phyloP scores from a whole-genome alignment of 2,329 filamentous ascomycete genomes.

The Xylariaceae sp. region DNA sequence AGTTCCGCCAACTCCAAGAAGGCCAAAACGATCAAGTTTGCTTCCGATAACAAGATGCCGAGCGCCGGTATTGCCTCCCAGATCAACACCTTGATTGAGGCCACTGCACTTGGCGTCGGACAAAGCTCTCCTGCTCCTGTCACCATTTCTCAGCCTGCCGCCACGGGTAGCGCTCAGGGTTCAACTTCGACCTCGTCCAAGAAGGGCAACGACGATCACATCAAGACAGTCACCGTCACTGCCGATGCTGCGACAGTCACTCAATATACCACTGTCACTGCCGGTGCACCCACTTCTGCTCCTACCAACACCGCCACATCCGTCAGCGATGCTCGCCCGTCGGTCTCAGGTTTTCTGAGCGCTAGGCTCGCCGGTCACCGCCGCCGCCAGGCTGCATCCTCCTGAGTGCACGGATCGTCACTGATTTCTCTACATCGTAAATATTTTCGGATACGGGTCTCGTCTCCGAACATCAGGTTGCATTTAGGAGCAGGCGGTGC shows the following conservation, averaged over 20 bases:
- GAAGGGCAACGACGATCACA: slow-evolving; percentile 25
- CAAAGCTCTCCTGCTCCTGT: slow-evolving; percentile 23
- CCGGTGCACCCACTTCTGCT: slow-evolving; percentile 16
- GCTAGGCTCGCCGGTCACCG: slow-evolving; percentile 26
- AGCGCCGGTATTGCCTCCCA: slow-evolving; percentile 42
- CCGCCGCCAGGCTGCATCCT: slow-evolving; percentile 12
- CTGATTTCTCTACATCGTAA: too few relatives aligned
- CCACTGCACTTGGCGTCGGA: slow-evolving; percentile 32
- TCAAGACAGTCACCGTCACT: slow-evolving; percentile 43
- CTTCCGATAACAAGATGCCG: slow-evolving; percentile 27
- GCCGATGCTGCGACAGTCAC: slow-evolving; percentile 38
- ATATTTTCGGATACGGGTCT: too few relatives aligned
- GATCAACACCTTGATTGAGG: slow-evolving; percentile 40
- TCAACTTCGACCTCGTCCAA: slow-evolving; percentile 15
- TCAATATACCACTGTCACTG: slow-evolving; percentile 38
- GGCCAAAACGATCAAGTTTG: slow-evolving; percentile 38
- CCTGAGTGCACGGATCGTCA: too few relatives aligned
- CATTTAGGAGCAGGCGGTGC: too few relatives aligned
- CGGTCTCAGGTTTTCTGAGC: slow-evolving; percentile 26
- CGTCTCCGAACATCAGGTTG: too few relatives aligned
- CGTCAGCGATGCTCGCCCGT: slow-evolving; percentile 4
- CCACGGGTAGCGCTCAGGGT: slow-evolving; percentile 17
- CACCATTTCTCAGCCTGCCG: slow-evolving; percentile 20
- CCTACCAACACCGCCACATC: not conserved
- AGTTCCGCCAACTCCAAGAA: slow-evolving; percentile 29